Conservation (phyloP, 768 basidiomycete species). For the Auriscalpium microsporum region DNA sequence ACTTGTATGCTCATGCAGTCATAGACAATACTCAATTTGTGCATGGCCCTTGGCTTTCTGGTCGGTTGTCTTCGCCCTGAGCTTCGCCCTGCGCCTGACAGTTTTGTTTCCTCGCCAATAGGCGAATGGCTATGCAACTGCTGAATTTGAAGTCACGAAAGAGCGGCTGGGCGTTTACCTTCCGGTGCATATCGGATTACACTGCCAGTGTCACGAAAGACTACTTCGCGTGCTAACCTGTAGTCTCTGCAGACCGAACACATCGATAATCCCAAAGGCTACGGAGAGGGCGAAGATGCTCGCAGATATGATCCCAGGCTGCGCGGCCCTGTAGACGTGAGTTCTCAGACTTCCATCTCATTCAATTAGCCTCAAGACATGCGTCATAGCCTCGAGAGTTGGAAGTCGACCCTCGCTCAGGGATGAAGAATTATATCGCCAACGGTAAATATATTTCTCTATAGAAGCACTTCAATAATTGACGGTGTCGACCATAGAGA, state of each 20-base stretch:
- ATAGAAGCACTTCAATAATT: background rate
- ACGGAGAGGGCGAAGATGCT: conserved; percentile 78
- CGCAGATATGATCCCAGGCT: conserved; percentile 67
- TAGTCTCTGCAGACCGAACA: conserved; percentile 52
- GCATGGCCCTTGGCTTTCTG: conserved; percentile 88
- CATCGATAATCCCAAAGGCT: conserved; percentile 90
- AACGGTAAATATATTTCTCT: conserved; percentile 3
- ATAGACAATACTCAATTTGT: conserved; percentile 79
- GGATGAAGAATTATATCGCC: conserved; percentile 71
- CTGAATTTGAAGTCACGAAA: conserved; percentile 78
- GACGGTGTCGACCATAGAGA: conserved; percentile 30
- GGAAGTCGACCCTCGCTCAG: conserved; percentile 74
- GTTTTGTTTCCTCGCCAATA: conserved; percentile 17
- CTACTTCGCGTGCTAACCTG: too few species aligned
- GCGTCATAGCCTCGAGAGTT: conserved; percentile 59
- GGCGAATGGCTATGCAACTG: conserved; percentile 76
- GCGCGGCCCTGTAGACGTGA: conserved; percentile 74
- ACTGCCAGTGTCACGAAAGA: too few species aligned
- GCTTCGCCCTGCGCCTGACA: background rate
- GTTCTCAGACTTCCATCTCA: background rate
- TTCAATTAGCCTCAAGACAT: background rate
- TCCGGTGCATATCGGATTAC: conserved; percentile 39
- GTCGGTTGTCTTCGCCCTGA: conserved; percentile 29
- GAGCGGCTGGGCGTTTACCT: conserved; percentile 82
- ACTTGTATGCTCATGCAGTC: background rate